Percentiles rank a stretch among this genome's conserved stretches.
These are phyloP conservation scores for Trichosporon asahii DNA, from an alignment of 1,284 basidiomycete species.

Conservation along the genomic window DNA sequence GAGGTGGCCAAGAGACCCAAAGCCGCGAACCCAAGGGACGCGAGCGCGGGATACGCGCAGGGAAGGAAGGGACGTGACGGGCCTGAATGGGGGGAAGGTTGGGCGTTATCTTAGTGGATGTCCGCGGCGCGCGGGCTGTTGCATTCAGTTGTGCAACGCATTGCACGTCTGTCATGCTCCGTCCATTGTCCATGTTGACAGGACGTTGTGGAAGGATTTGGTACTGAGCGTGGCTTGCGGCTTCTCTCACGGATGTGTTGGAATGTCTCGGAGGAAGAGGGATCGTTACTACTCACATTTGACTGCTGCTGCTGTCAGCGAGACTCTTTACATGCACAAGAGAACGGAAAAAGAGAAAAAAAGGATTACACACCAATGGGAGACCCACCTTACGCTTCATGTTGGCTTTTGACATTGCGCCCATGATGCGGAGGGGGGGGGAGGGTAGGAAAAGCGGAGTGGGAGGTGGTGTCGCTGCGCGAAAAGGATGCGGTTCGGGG, in stretches of 20 bases:
- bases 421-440: slow-evolving; percentile 2
- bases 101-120: too few relatives aligned
- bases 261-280: neutral
- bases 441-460: neutral
- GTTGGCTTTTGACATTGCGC: slow-evolving; percentile 27
- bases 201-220: too few relatives aligned
- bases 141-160: too few relatives aligned
- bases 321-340: too few relatives aligned
- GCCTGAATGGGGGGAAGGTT: neutral
- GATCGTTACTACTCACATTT: slow-evolving; percentile 7
- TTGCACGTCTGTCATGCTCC: too few relatives aligned
- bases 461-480: neutral
- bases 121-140: too few relatives aligned
- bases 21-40: neutral
- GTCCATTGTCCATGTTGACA: too few relatives aligned
- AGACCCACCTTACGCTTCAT: slow-evolving; percentile 38
- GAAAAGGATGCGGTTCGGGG: too few relatives aligned
- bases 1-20: neutral
- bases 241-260: too few relatives aligned
- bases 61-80: neutral
- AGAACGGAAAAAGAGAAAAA: neutral
- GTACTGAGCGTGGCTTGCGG: too few relatives aligned
- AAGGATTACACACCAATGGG: slow-evolving; percentile 6
- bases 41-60: neutral
- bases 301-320: slow-evolving; percentile 9